These are phyloP conservation scores for Incumbomyces lentus DNA, from an alignment of 2,329 filamentous ascomycete species.

Conservation along the genomic window DNA sequence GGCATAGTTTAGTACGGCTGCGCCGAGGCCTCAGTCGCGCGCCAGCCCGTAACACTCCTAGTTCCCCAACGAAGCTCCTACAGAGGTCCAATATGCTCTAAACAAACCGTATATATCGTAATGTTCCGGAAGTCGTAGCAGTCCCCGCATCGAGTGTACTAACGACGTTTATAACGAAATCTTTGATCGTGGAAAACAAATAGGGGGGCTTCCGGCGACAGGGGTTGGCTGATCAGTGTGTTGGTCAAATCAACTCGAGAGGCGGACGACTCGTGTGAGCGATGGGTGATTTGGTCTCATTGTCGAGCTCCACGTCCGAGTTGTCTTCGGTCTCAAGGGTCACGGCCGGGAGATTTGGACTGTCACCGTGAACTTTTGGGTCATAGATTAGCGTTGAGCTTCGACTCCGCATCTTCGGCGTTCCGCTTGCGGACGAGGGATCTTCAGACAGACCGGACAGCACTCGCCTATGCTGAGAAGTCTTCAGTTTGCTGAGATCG, in stretches of 20 bases:
- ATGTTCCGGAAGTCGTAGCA: background rate
- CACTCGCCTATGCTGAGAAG: conserved; percentile 5
- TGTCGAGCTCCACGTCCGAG: conserved; percentile 35
- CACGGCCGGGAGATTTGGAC: conserved; percentile 50
- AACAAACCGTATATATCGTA: background rate
- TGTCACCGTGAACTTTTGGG: conserved; percentile 51
- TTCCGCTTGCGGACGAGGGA: conserved; percentile 13
- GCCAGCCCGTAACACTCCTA: no score
- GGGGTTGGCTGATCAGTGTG: background rate
- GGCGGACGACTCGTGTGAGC: conserved; percentile 46
- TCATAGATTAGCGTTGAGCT: conserved; percentile 54
- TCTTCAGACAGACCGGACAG: conserved; percentile 11
- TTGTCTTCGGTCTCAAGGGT: conserved; percentile 50
- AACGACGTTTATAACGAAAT: no score
- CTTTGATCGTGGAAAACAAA: no score
- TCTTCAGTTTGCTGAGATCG: conserved; percentile 12
- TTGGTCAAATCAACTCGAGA: conserved; percentile 47
- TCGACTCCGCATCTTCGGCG: conserved; percentile 33
- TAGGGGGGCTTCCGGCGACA: background rate
- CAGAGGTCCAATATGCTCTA: no score
- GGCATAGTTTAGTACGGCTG: no score
- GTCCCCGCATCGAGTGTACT: no score
- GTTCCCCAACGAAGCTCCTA: no score
- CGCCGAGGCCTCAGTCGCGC: no score
- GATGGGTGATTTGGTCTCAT: conserved; percentile 33